phyloP scores from a whole-genome alignment of 805 yeast genomes.

The Zygosaccharomyces pseudorouxii region DNA sequence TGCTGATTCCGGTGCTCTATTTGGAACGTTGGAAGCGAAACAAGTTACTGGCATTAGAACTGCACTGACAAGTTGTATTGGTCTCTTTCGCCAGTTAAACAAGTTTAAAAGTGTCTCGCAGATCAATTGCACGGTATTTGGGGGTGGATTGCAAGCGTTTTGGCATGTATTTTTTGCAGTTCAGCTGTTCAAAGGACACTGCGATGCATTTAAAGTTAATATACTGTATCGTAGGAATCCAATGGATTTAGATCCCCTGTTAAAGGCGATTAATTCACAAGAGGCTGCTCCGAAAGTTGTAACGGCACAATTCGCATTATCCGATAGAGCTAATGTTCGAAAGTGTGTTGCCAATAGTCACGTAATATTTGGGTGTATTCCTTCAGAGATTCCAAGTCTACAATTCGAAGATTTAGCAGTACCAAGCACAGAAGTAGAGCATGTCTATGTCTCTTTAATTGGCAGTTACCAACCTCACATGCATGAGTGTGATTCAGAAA shows the following conservation, averaged over 20 bases:
- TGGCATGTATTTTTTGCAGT: constrained; percentile 46
- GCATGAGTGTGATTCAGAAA: constrained; percentile 52
- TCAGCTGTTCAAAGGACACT: constrained; percentile 9
- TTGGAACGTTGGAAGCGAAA: constrained; percentile 54
- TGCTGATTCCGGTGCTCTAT: constrained; percentile 45
- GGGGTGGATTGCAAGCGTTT: constrained; percentile 59
- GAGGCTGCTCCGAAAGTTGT: constrained; percentile 26
- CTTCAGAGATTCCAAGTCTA: constrained; percentile 49
- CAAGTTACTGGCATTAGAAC: constrained; percentile 64
- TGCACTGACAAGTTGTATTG: constrained; percentile 52
- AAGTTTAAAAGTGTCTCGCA: constrained; percentile 13
- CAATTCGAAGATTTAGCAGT: constrained; percentile 29
- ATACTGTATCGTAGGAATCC: constrained; percentile 36
- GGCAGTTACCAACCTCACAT: constrained; percentile 67
- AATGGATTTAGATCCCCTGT: constrained; percentile 46
- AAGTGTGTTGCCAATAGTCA: constrained; percentile 38
- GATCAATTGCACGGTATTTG: constrained; percentile 41
- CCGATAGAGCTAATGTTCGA: constrained; percentile 15
- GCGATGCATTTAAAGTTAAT: constrained; percentile 36
- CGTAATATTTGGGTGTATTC: constrained; percentile 57
- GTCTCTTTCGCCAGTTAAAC: constrained; percentile 31
- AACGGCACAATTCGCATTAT: constrained; percentile 30
- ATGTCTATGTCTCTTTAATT: constrained; percentile 49
- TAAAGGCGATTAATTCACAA: constrained; percentile 36
- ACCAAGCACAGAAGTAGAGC: constrained; percentile 21